A percentile compares a stretch with the other conserved stretches of the same genome.
These are phyloP conservation scores for Dendrocalamus latiflorus DNA, from an alignment of 202 grass and related monocot species.

Conservation along the genomic window DNA sequence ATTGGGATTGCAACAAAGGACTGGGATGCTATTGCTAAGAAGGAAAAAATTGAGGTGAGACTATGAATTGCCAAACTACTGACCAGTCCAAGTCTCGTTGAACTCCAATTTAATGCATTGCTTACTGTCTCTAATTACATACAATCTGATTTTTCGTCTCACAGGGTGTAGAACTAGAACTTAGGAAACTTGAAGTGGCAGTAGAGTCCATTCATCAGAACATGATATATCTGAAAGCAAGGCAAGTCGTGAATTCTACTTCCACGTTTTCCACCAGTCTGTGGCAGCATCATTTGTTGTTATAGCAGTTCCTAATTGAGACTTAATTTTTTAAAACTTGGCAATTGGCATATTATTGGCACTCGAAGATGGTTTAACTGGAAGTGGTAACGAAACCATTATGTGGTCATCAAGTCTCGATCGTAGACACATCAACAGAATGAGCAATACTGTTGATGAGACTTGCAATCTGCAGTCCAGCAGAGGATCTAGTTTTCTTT, in stretches of 20 bases:
- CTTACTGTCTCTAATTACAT: background rate
- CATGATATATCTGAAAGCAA: conserved; percentile 73
- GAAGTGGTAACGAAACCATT: background rate
- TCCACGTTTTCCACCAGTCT: background rate
- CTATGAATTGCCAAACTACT: background rate
- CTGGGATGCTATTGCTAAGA: too few relatives aligned
- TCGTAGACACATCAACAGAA: background rate
- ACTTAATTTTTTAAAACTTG: background rate
- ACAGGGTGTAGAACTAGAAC: conserved; percentile 83
- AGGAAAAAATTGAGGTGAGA: too few relatives aligned
- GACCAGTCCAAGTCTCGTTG: background rate
- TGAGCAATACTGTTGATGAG: background rate
- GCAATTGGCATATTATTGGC: background rate
- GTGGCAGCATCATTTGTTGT: background rate
- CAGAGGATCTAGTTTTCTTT: background rate
- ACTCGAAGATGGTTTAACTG: background rate
- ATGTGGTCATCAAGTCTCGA: background rate
- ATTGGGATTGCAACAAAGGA: too few relatives aligned
- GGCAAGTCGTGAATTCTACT: conserved; percentile 25
- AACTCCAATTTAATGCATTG: conserved; percentile 8
- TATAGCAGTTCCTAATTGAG: background rate
- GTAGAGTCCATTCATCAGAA: conserved; percentile 83
- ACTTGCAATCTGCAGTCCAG: background rate
- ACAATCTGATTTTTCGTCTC: conserved; percentile 11
- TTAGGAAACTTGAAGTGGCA: conserved; percentile 71